phyloP scores from a whole-genome alignment of 2,329 filamentous ascomycete genomes.

The Phaeosphaeriaceae sp. region DNA sequence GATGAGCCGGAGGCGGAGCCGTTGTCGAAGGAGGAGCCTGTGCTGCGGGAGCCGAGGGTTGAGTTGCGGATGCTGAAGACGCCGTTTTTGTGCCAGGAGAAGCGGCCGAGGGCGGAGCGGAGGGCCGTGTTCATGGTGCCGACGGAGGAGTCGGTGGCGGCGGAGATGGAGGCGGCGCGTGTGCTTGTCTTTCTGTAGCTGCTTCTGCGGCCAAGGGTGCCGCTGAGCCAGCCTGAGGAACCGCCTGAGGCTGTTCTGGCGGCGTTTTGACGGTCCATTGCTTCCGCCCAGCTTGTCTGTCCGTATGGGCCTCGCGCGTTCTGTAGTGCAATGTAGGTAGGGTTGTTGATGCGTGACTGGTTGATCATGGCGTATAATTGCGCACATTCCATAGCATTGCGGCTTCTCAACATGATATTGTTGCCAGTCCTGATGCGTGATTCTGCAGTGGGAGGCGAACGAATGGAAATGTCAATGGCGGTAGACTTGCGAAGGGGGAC shows the following conservation, averaged over 20 bases:
- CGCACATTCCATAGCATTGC: slow-evolving; percentile 77
- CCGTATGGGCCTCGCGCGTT: slow-evolving; percentile 68
- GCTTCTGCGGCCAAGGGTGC: slow-evolving; percentile 58
- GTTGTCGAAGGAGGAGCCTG: slow-evolving; percentile 57
- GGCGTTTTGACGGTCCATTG: slow-evolving; percentile 59
- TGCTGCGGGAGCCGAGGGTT: slow-evolving; percentile 67
- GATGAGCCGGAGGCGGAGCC: slow-evolving; percentile 50
- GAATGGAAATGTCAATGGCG: slow-evolving; percentile 90
- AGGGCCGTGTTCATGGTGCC: slow-evolving; percentile 82
- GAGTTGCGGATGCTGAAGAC: slow-evolving; percentile 85
- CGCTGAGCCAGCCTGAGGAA: slow-evolving; percentile 57
- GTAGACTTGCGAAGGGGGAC: slow-evolving; percentile 91
- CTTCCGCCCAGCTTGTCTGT: slow-evolving; percentile 56
- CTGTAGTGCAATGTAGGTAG: slow-evolving; percentile 82
- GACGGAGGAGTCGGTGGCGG: slow-evolving; percentile 75
- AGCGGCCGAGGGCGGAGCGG: slow-evolving; percentile 70
- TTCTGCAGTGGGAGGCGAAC: slow-evolving; percentile 78
- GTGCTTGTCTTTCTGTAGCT: slow-evolving; percentile 61
- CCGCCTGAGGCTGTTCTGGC: slow-evolving; percentile 46
- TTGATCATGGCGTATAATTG: slow-evolving; percentile 87
- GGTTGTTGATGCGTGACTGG: slow-evolving; percentile 86
- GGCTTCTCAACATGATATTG: slow-evolving; percentile 90
- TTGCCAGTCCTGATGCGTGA: slow-evolving; percentile 72
- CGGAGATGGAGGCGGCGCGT: slow-evolving; percentile 62
- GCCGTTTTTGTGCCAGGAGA: slow-evolving; percentile 70